Conservation (phyloP, 148 eudicot genomes). For the Beta vulgaris region DNA sequence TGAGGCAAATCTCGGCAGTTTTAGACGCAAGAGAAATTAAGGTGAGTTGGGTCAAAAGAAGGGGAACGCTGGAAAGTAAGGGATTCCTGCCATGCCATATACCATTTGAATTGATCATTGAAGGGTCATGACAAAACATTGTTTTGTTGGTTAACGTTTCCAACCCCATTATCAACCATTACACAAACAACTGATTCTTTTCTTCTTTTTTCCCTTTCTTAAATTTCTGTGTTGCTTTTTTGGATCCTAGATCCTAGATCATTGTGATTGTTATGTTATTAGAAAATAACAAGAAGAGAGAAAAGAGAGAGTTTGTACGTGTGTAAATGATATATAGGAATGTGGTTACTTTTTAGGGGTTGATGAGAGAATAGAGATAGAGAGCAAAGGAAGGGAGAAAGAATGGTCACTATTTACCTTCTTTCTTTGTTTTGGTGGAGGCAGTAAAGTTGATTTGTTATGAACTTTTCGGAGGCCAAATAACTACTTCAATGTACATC, state of each 20-base stretch:
- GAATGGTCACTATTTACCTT: constrained; percentile 6
- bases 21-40: constrained; percentile 34
- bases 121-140: constrained; percentile 16
- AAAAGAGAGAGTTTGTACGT: not conserved
- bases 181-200: not conserved
- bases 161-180: not conserved
- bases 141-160: not conserved
- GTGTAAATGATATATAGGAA: not conserved
- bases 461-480: not conserved
- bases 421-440: not conserved
- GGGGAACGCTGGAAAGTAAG: constrained; percentile 35
- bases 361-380: constrained; percentile 12
- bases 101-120: constrained; percentile 14
- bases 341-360: not conserved
- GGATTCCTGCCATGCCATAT: constrained; percentile 33
- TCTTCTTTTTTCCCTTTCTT: not conserved
- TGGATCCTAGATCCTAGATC: not conserved
- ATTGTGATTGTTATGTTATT: not conserved
- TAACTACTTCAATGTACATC: too few species aligned
- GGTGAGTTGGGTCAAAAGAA: constrained; percentile 49
- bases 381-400: constrained; percentile 20
- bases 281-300: not conserved
- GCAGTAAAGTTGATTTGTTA: not conserved
- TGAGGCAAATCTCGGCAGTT: constrained; percentile 37
- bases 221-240: not conserved